Evolutionary conservation across 192 early-diverging fungal species (phyloP), one percentile per base, ranked within the genome.

Genomic region (Coemansia sp.): DNA sequence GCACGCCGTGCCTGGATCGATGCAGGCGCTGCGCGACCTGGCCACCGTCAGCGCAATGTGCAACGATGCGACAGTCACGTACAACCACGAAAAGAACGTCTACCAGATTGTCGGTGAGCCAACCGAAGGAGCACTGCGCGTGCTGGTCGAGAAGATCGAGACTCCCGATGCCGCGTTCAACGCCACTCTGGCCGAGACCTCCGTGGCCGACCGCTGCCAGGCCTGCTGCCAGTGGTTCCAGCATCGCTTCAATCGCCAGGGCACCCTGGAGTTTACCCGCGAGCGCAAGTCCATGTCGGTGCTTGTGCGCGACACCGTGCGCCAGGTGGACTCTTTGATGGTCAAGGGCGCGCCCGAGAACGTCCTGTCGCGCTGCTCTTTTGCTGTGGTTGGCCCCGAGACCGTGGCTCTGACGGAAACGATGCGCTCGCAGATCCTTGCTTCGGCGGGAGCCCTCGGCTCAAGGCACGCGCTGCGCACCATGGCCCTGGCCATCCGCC

Each of bases 221-320:
- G 87, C 79, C 56, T 87, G 82, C 56, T 86, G 85, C 79, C 80
- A 87, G 53, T 86, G 88, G 71, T 78, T 86, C 52, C 80, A 81
- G 35, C 55, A 66, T 17, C 72, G 81, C 20, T 81, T 54, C 58
- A 64, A 79, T 32, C 87, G 89, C 25, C 46, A 77, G 11, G 65
- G 70, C 22, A 92, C 89, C 9, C 79, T 97, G 29, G 97, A 99
- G 69, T 98, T 98, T 60, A 85, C 94, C 14, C 89, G 95, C 55
- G 93, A 97, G 64, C 86, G 97, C 70, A 99, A 99, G 80, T 94
- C 92, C 34, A 99, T 99, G 97, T 90, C 89, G 17, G 92, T 97
- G 10, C 55, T 97, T 22, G 87, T 93, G 3, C 51, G 46, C 38
- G 56, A 48, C 41, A 17, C 20, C 11, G n/a, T 35, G 22, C 8